Percentiles rank a stretch among this genome's conserved stretches.
These are phyloP conservation scores for Candida coquimbonensis DNA, from an alignment of 805 yeast species.

Conservation along the genomic window DNA sequence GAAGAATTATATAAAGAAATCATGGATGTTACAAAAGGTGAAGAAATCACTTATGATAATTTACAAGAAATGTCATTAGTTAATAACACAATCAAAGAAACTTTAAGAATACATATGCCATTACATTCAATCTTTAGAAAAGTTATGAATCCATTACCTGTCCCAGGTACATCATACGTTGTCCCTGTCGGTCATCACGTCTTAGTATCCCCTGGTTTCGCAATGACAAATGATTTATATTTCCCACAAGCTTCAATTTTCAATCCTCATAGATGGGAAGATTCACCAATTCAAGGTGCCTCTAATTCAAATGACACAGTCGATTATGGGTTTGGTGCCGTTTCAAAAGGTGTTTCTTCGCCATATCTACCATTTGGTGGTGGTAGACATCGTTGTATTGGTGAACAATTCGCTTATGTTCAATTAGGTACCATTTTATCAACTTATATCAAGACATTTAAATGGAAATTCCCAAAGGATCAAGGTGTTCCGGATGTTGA, in stretches of 20 bases:
- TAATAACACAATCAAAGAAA: constrained; percentile 83
- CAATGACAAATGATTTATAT: constrained; percentile 67
- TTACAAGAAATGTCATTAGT: constrained; percentile 75
- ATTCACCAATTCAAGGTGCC: constrained; percentile 11
- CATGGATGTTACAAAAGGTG: constrained; percentile 46
- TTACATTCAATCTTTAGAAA: constrained; percentile 93
- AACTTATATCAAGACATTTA: constrained; percentile 65
- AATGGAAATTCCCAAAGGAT: constrained; percentile 64
- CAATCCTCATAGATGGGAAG: constrained; percentile 87
- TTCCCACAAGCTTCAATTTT: constrained; percentile 71
- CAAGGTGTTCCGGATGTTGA: constrained; percentile 59
- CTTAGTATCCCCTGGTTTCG: constrained; percentile 89
- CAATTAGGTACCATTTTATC: constrained; percentile 84
- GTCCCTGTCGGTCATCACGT: constrained; percentile 90
- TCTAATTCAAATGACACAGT: constrained; percentile 36
- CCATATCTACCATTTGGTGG: constrained; percentile 98
- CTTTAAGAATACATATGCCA: constrained; percentile 93
- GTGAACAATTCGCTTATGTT: constrained; percentile 94
- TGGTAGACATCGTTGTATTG: constrained; percentile 98
- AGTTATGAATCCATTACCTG: constrained; percentile 69
- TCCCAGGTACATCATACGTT: constrained; percentile 71
- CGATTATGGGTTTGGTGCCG: constrained; percentile 96
- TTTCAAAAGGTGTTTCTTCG: constrained; percentile 91
- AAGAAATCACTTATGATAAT: constrained; percentile 71
- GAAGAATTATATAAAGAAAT: constrained; percentile 76